These are phyloP conservation scores for Coprinellus aureogranulatus DNA, from an alignment of 768 basidiomycete genomes.

Conservation along the genomic window DNA sequence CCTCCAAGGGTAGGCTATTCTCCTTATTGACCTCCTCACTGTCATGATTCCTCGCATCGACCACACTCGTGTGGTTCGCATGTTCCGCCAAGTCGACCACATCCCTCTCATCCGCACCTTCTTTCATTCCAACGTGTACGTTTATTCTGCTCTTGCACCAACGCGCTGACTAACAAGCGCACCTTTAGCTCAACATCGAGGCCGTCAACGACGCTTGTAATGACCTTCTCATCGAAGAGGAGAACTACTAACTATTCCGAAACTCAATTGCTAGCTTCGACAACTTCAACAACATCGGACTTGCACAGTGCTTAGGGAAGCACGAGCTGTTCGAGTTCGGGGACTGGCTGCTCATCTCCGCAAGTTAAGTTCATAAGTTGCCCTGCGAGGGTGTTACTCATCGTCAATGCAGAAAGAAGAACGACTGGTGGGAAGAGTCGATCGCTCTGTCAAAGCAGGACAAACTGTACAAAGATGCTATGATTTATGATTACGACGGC, in stretches of 20 bases:
- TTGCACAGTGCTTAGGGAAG: conserved; percentile 82
- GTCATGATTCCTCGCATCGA: conserved; percentile 94
- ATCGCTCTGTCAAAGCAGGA: conserved; percentile 94
- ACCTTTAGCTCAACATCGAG: conserved; percentile 82
- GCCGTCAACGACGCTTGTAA: conserved; percentile 99
- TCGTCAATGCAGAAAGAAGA: conserved; percentile 69
- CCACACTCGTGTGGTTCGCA: conserved; percentile 91
- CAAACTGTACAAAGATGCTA: conserved; percentile 95
- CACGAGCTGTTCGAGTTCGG: conserved; percentile 95
- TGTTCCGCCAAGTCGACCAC: conserved; percentile 94
- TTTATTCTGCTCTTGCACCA: conserved; percentile 1
- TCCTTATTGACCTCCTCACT: conserved; percentile 89
- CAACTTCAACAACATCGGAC: conserved; percentile 89
- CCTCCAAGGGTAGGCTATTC: conserved; percentile 86
- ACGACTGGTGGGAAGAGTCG: conserved; percentile 93
- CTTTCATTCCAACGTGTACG: conserved; percentile 92
- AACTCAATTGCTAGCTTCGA: conserved; percentile 98
- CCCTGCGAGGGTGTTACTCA: background rate
- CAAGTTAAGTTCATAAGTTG: conserved; percentile 56
- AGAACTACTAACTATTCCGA: conserved; percentile 96
- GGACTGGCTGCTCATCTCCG: conserved; percentile 92
- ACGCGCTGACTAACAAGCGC: background rate
- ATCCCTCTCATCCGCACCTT: conserved; percentile 93
- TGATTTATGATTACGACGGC: conserved; percentile 93
- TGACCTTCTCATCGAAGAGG: conserved; percentile 96